Base-by-base conservation (phyloP, 176 grass and related monocot genomes). In the Elaeis guineensis region DNA sequence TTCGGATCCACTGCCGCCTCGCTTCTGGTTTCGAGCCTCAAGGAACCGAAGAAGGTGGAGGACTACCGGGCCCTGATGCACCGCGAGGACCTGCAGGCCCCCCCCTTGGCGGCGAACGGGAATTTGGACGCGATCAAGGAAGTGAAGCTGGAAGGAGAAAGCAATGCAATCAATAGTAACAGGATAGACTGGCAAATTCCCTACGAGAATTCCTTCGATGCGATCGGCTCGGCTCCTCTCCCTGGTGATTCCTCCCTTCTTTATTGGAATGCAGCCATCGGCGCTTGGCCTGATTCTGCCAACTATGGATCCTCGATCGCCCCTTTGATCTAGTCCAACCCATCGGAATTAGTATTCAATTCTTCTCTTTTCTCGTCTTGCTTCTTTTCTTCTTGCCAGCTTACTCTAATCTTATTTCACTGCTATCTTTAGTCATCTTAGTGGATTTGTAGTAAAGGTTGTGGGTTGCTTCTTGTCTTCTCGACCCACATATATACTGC, bases 111-210 rank as follows among this genome's bases (percentile, higher is more conserved):
- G 16, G 55, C 51, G 16, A 52, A 17, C 5, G 60, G 30, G 3
- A 62, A 35, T 6, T 21, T 20, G 3, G 61, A 17, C 2, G 21
- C 39, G 51, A 39, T 56, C 28, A 68, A 57, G 52, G 65, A 68
- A 14, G 52, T 68, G n/a, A 68, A 68, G 35, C 39, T 17, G 65
- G 65, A 56, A 56, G 52, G 25, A 28, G 52, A 68, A 17, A 22
- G 4, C 21, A 52, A 18, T 18, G 17, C 19, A 0, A 49, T 63
- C 11, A 68, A 21, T 28, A 39, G 6, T 17, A 68, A 4, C 65
- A 68, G 24, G 26, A 52, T 52, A 28, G 63, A 65, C 21, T 65
- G 26, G 52, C 65, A 68, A 39, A 57, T 54, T 68, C 50, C 49
- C 17, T n/a, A 17, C 7, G 24, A 30, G n/a, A 68, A 20, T 21